These are phyloP conservation scores for Penicillium sp. DNA, from an alignment of 2,329 filamentous ascomycete species.

Conservation along the genomic window DNA sequence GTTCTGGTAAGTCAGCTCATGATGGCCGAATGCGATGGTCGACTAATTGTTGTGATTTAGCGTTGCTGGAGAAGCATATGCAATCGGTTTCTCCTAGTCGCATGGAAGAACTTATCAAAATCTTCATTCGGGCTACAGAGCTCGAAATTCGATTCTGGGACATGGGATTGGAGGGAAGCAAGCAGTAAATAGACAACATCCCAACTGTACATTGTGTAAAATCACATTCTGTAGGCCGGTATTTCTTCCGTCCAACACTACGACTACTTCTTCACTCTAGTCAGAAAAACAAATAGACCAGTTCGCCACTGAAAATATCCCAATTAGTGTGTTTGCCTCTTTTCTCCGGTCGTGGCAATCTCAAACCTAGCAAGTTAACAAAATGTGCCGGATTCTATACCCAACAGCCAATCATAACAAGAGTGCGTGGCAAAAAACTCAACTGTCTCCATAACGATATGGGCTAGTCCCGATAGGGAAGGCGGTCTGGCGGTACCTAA, in stretches of 20 bases:
- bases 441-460: neutral
- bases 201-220: too few species aligned
- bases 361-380: neutral
- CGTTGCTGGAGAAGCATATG: conserved; percentile 74
- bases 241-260: too few species aligned
- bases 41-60: conserved; percentile 43
- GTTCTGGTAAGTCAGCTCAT: conserved; percentile 59
- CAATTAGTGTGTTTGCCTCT: conserved; percentile 6
- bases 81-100: conserved; percentile 70
- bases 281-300: neutral
- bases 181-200: neutral
- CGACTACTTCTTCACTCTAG: neutral
- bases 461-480: neutral
- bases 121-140: conserved; percentile 85
- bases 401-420: neutral
- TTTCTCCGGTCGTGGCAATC: neutral
- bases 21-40: neutral
- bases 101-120: conserved; percentile 78
- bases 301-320: neutral
- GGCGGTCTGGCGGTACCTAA: conserved; percentile 4
- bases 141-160: conserved; percentile 77
- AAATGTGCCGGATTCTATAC: conserved; percentile 1
- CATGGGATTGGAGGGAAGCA: conserved; percentile 55
- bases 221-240: too few species aligned
- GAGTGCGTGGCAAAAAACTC: neutral